Evolutionary conservation across 1,284 basidiomycete genomes (phyloP).

Genomic region (Psilocybe mexicana): DNA sequence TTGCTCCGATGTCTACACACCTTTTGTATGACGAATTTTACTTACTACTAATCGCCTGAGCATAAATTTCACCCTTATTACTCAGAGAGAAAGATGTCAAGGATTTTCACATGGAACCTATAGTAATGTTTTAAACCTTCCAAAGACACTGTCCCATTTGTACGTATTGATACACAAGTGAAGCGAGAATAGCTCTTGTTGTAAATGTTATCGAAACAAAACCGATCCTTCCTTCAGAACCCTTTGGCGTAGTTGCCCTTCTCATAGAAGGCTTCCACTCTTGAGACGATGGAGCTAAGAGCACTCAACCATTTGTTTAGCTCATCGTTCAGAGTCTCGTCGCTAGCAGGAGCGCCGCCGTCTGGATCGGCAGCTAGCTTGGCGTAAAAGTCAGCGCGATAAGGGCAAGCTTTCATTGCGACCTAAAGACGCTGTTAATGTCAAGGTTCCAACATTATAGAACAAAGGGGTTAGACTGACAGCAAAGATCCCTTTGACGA

Average conservation of each 20-base stretch:
- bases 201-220: background rate
- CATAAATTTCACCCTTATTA: no score
- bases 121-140: no score
- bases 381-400: slow-evolving; percentile 85
- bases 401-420: slow-evolving; percentile 97
- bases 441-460: background rate
- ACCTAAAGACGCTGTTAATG: slow-evolving; percentile 48
- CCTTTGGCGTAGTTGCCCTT: slow-evolving; percentile 54
- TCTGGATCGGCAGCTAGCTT: slow-evolving; percentile 80
- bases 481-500: slow-evolving; percentile 83
- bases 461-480: slow-evolving; percentile 49
- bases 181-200: background rate
- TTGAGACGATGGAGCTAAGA: slow-evolving; percentile 69
- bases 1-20: background rate
- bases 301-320: slow-evolving; percentile 71
- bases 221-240: slow-evolving; percentile 33
- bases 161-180: background rate
- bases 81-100: no score
- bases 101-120: no score
- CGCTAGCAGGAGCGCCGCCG: slow-evolving; percentile 54
- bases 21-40: background rate
- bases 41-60: no score
- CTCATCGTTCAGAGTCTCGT: slow-evolving; percentile 69
- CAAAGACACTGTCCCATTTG: background rate
- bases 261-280: slow-evolving; percentile 76